Base-by-base conservation (phyloP, 371 early-diverging fungal genomes). In the Mycotypha africana region DNA sequence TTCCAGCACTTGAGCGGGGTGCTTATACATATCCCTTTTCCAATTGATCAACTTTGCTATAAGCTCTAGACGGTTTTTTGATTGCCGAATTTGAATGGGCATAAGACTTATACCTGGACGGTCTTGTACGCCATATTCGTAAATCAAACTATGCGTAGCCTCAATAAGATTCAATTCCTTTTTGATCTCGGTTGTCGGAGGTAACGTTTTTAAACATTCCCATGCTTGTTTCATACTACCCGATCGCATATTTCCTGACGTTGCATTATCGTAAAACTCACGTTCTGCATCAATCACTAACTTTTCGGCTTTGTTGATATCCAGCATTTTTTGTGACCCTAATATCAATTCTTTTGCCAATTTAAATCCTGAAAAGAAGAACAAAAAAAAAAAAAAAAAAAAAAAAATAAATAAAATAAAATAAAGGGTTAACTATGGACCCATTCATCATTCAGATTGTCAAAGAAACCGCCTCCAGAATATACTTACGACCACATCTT, bases 231-330 rank as follows among this genome's bases (percentile, higher is more conserved):
- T 87, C 78, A 89, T 65, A 25, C 75, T 66, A 10, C 88, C 89
- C 7, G 72, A 51, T 33, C 76, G 49, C 73, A 77, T 81, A 35
- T 84, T 84, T 5, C 88, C 84, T 5, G 74, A 70, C 6, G 79
- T 73, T 3, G 91, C 81, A 53, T 91, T 91, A 47, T 88, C 89
- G 53, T 74, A 88, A 46, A 86, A 84, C 47, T 89, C 89, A 31
- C 71, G 62, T 19, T 84, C 84, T 26, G 84, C 80, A 52, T 86
- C 79, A 34, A 89, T 66, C 4, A 88, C 76, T 21, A 90, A 51
- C 43, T 73, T 62, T 48, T 89, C 85, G 0, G 78, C 76, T 10
- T 68, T 60, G 1, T 72, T 70, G 3, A 74, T 50, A 35, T 78
- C 67, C 17, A 89, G 48, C 4, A 77, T 64, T 20, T 67, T 74